These are phyloP conservation scores for Prinsepia uniflora DNA, from an alignment of 306 rosid genomes.

Conservation along the genomic window DNA sequence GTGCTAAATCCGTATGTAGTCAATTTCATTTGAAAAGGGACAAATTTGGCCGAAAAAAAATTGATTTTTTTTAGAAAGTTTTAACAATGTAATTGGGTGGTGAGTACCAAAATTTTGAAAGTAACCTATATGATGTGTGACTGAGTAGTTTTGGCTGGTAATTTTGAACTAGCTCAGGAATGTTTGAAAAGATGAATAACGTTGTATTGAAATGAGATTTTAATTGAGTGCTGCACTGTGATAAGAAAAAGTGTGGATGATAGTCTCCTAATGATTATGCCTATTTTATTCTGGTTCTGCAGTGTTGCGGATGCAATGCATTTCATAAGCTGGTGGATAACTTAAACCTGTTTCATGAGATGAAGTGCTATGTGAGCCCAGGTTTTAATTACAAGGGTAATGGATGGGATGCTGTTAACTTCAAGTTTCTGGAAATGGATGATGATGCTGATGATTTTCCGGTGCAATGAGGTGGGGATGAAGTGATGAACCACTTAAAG, in stretches of 20 bases:
- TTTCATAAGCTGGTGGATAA: constrained; percentile 96
- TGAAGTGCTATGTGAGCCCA: constrained; percentile 77
- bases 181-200: background rate
- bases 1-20: background rate
- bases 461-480: constrained; percentile 39
- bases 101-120: background rate
- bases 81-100: background rate
- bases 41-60: background rate
- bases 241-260: background rate
- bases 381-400: constrained; percentile 67
- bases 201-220: background rate
- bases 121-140: background rate
- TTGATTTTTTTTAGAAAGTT: background rate
- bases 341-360: constrained; percentile 88
- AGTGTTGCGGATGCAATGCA: constrained; percentile 94
- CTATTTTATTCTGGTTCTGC: constrained; percentile 19
- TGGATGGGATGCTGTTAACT: constrained; percentile 64
- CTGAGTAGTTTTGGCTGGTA: background rate
- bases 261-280: background rate
- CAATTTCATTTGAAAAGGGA: background rate
- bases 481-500: constrained; percentile 21
- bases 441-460: constrained; percentile 50
- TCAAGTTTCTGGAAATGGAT: constrained; percentile 58
- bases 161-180: background rate
- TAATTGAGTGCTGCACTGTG: background rate